Evolutionary conservation across 1,284 basidiomycete genomes (phyloP), one percentile per base, ranked within the genome.

Genomic region (Singerocomus inundabilis): DNA sequence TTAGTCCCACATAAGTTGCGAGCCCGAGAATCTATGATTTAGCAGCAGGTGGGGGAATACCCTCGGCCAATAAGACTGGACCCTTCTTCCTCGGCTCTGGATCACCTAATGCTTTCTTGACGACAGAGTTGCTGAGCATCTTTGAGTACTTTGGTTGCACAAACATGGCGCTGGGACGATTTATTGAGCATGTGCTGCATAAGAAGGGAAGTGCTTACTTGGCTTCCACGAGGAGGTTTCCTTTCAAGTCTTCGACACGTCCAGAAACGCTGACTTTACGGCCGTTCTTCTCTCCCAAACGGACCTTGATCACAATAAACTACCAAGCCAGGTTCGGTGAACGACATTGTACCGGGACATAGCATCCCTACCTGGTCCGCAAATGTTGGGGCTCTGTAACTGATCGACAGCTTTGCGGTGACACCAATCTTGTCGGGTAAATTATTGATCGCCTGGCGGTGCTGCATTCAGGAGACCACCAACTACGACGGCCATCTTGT

Each of bases 371-470:
- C 86, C 79, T 91, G 91, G 68, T 93, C 89, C 1, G 92, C 92
- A 51, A 78, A 81, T 1, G 89, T 91, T 0, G 92, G 92, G 0
- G 89, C 85, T 47, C 78, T 81, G 69, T 92, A 95, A 60, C 83
- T 83, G 48, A 94, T 70, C 15, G 77, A 77, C 39, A 94, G 72
- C 45, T 80, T 86, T 2, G 93, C 95, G 0, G 95, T 98, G 11
- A 98, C 93, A n/a, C 91, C 95, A 41, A 98, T 85, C 63, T 90
- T 86, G 29, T 88, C 86, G 1, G 93, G 93, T 0, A 98, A 71
- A 63, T 92, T 91, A 50, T 81, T 75, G 43, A 94, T 80, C 3
- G 93, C 91, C 91, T 57, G 28, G 42, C 24, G 15, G n/a, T 40
- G 42, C 15, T 44, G 48, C n/a, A 15, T 31, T 52, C 43, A 49